phyloP scores from a whole-genome alignment of 2,329 filamentous ascomycete genomes.

The Calonectria crousiana region DNA sequence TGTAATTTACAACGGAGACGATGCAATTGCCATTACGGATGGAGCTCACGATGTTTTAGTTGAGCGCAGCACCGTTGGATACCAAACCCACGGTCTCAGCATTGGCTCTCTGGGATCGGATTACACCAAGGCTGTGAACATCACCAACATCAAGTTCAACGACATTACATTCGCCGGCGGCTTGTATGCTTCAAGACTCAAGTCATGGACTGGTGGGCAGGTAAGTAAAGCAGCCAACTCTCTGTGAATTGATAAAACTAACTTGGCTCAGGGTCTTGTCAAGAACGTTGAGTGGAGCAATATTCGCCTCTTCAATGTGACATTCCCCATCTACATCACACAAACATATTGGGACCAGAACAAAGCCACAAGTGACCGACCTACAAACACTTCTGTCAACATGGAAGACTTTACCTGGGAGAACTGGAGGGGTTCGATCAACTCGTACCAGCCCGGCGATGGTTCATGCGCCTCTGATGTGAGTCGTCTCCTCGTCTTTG shows the following conservation, averaged over 20 bases:
- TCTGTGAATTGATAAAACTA: background rate
- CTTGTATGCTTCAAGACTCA: slow-evolving; percentile 22
- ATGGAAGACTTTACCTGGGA: slow-evolving; percentile 25
- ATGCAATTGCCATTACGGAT: slow-evolving; percentile 22
- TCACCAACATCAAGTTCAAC: slow-evolving; percentile 25
- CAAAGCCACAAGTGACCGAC: slow-evolving; percentile 19
- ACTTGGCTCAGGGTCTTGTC: slow-evolving; percentile 9
- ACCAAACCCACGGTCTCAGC: slow-evolving; percentile 24
- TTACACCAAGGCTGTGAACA: slow-evolving; percentile 22
- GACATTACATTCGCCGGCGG: slow-evolving; percentile 25
- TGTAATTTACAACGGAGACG: slow-evolving; percentile 24
- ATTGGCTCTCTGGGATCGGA: slow-evolving; percentile 26
- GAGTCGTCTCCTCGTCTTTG: background rate
- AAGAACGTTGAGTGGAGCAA: slow-evolving; percentile 26
- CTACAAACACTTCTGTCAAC: slow-evolving; percentile 16
- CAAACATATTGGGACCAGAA: slow-evolving; percentile 28
- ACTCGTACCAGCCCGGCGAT: slow-evolving; percentile 24
- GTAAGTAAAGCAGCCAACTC: background rate
- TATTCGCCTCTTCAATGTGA: slow-evolving; percentile 26
- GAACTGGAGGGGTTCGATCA: slow-evolving; percentile 24
- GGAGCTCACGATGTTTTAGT: slow-evolving; percentile 23
- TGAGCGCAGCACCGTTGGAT: slow-evolving; percentile 21
- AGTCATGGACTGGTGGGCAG: slow-evolving; percentile 27
- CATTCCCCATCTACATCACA: slow-evolving; percentile 27
- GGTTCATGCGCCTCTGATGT: slow-evolving; percentile 24